phyloP scores from a whole-genome alignment of 2,329 filamentous ascomycete species.

The Aspergillus oerlinghausenensis region DNA sequence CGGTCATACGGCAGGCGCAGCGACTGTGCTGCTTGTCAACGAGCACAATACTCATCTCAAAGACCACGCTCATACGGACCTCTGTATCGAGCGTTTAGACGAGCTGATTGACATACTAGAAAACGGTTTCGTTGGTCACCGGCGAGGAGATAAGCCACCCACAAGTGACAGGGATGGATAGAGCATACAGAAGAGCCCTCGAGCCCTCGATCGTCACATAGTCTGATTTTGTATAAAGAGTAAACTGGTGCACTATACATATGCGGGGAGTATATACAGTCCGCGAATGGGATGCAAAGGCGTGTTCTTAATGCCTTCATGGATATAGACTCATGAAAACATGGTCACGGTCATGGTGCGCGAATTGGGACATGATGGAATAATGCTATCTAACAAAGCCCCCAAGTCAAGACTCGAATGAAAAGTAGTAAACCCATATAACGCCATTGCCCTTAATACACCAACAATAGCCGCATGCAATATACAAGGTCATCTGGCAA shows the following conservation, averaged over 20 bases:
- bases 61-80: slow-evolving; percentile 70
- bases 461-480: background rate
- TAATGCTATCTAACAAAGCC: background rate
- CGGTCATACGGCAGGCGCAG: slow-evolving; percentile 74
- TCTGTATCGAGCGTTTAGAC: slow-evolving; percentile 67
- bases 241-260: background rate
- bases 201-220: background rate
- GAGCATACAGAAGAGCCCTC: background rate
- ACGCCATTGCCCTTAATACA: background rate
- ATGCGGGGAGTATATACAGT: background rate
- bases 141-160: slow-evolving; percentile 15
- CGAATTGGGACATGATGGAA: background rate
- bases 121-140: slow-evolving; percentile 60
- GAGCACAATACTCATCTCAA: slow-evolving; percentile 69
- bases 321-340: background rate
- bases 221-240: background rate
- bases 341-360: background rate
- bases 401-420: background rate
- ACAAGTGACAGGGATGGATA: slow-evolving; percentile 7
- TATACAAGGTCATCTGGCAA: background rate
- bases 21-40: slow-evolving; percentile 83
- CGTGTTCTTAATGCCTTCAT: background rate
- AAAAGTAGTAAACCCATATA: background rate
- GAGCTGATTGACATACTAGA: slow-evolving; percentile 74
- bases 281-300: background rate